phyloP scores from a whole-genome alignment of 495 filamentous ascomycete genomes.

The Penicillium riverlandense region DNA sequence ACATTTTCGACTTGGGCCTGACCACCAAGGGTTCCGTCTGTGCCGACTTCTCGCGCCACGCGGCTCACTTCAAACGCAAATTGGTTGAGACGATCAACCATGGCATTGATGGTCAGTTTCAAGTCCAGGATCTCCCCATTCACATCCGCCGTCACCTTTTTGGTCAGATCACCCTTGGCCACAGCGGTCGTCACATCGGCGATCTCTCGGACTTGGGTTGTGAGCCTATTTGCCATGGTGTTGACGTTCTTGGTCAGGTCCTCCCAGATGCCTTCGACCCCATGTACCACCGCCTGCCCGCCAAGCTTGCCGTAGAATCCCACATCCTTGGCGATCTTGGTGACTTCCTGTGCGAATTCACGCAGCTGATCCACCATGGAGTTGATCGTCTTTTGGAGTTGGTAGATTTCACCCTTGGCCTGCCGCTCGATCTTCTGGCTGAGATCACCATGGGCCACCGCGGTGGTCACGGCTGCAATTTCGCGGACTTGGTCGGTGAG shows the following conservation, averaged over 20 bases:
- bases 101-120: slow-evolving; percentile 87
- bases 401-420: slow-evolving; percentile 83
- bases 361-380: slow-evolving; percentile 90
- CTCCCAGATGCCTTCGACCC: slow-evolving; percentile 91
- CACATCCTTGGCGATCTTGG: slow-evolving; percentile 84
- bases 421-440: slow-evolving; percentile 86
- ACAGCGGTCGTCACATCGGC: slow-evolving; percentile 90
- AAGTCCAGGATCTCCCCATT: slow-evolving; percentile 89
- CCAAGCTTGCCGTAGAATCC: slow-evolving; percentile 84
- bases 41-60: slow-evolving; percentile 85
- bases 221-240: slow-evolving; percentile 77
- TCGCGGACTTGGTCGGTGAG: slow-evolving; percentile 88
- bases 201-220: slow-evolving; percentile 82
- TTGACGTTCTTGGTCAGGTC: slow-evolving; percentile 93
- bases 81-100: slow-evolving; percentile 89
- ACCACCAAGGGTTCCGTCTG: slow-evolving; percentile 80
- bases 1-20: slow-evolving; percentile 90
- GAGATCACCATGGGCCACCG: slow-evolving; percentile 81
- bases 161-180: slow-evolving; percentile 80
- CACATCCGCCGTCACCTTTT: slow-evolving; percentile 86
- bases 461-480: slow-evolving; percentile 87
- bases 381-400: slow-evolving; percentile 88
- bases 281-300: slow-evolving; percentile 87
- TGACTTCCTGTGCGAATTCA: slow-evolving; percentile 87
- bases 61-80: slow-evolving; percentile 91